Evolutionary conservation across 805 yeast species (phyloP), one percentile per base, ranked within the genome.

Genomic region (Komagataella phaffii): DNA sequence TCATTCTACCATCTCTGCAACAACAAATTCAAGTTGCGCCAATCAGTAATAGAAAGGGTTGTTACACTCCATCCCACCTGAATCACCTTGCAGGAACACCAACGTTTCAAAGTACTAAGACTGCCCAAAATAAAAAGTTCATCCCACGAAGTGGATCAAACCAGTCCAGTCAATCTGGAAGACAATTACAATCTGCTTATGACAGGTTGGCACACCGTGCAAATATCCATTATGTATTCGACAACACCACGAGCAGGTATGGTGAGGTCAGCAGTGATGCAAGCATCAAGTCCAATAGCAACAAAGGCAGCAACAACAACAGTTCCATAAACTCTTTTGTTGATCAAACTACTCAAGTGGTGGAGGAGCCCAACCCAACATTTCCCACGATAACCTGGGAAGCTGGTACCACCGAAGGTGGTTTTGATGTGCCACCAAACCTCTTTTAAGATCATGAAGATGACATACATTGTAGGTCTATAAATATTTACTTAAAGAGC

Each of bases 171-270:
- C 48, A 46, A 7, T 46, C 48, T 23, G 24, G 17, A 17, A 23
- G 14, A 19, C 36, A 46, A 18, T 18, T 46, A 23, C 21, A 19
- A 8, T 17, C 23, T 46, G 17, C 48, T 24, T 19, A 46, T 19
- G 18, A 19, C 17, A 17, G 24, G 17, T 17, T 46, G 17, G 24
- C 24, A 7, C 17, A 17, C 21, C 48, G 24, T 21, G 60, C 57
- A 4, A 62, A 62, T 51, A 56, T 59, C 36, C 62, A 59, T 4
- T 61, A 60, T 46, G 56, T 65, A 6, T 46, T 64, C 47, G 58
- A 55, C 21, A 56, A 57, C 24, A 62, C 69, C 10, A 61, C 66
- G n/a, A 60, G 64, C 53, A 57, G 70, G 45, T 67, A 64, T 54
- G 67, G 68, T 5, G 56, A 56, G 44, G 64, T 61, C 40, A 68